Evolutionary conservation across 2,329 filamentous ascomycete genomes (phyloP).

Genomic region (Aspergillus vadensis): DNA sequence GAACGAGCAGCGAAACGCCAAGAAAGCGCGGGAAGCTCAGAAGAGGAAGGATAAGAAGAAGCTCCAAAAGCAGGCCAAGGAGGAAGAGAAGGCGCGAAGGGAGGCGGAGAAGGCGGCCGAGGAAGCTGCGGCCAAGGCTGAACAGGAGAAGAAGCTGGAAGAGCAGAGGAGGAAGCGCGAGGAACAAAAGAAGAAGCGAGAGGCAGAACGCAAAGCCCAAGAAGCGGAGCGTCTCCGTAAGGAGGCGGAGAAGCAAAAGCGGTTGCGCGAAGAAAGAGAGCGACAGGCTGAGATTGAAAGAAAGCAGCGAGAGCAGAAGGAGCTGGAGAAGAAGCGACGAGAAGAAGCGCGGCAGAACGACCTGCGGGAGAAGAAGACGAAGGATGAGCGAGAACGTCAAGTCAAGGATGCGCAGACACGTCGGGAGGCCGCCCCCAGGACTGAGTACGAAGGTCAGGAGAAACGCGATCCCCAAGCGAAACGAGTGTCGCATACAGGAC

Average conservation of each 20-base stretch:
- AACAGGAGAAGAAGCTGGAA: slow-evolving; percentile 76
- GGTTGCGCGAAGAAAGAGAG: slow-evolving; percentile 81
- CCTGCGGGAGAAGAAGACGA: slow-evolving; percentile 66
- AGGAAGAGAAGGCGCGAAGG: slow-evolving; percentile 85
- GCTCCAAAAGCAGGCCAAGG: slow-evolving; percentile 81
- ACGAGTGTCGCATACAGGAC: slow-evolving; percentile 62
- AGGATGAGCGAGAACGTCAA: slow-evolving; percentile 63
- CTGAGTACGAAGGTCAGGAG: slow-evolving; percentile 51
- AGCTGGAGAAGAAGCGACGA: slow-evolving; percentile 75
- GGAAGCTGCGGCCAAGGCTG: slow-evolving; percentile 72
- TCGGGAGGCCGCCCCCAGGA: slow-evolving; percentile 39
- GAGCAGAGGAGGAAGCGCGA: slow-evolving; percentile 81
- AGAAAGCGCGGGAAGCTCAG: slow-evolving; percentile 90
- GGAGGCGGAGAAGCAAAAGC: slow-evolving; percentile 79
- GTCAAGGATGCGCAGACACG: slow-evolving; percentile 50
- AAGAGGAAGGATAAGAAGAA: slow-evolving; percentile 94
- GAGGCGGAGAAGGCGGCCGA: slow-evolving; percentile 89
- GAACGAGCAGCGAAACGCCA: slow-evolving; percentile 78
- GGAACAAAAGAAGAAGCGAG: slow-evolving; percentile 87
- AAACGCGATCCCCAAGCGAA: slow-evolving; percentile 45
- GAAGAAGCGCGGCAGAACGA: slow-evolving; percentile 72
- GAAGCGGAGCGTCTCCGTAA: slow-evolving; percentile 85
- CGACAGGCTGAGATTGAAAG: slow-evolving; percentile 82
- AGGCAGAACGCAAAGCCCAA: slow-evolving; percentile 84
- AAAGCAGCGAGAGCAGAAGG: slow-evolving; percentile 76